These are phyloP conservation scores for Cucumis cinereus DNA, from an alignment of 306 rosid species.

Conservation along the genomic window DNA sequence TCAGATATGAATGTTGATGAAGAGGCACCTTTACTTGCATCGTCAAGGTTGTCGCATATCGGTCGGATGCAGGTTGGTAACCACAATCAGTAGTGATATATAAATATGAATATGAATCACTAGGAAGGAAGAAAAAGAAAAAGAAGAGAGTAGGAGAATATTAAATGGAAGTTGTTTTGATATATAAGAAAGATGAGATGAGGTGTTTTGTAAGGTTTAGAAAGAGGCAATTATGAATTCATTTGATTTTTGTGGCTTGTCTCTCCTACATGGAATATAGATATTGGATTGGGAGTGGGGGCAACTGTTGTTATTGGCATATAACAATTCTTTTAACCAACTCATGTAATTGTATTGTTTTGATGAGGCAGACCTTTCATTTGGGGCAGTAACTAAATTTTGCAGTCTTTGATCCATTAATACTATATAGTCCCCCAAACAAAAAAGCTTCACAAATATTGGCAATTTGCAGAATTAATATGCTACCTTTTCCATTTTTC, in stretches of 20 bases:
- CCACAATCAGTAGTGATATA: conserved; percentile 24
- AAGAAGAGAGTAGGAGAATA: not conserved
- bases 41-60: conserved; percentile 63
- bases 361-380: not conserved
- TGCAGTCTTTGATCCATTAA: conserved; percentile 1
- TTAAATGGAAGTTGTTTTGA: not conserved
- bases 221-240: not conserved
- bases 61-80: conserved; percentile 50
- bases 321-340: conserved; percentile 9
- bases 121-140: not conserved
- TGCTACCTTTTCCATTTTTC: too few relatives aligned
- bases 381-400: not conserved
- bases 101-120: conserved; percentile 6
- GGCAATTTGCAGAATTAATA: too few relatives aligned
- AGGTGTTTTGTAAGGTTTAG: not conserved
- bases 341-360: conserved; percentile 8
- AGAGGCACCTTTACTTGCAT: conserved; percentile 65
- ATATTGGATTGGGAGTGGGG: not conserved
- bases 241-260: not conserved
- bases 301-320: not conserved
- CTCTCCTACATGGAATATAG: not conserved
- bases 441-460: too few relatives aligned
- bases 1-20: conserved; percentile 34
- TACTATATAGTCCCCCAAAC: not conserved
- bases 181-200: not conserved